A percentile compares a stretch with the other conserved stretches of the same genome.
These are phyloP conservation scores for Xanthoconium stramineum DNA, from an alignment of 768 basidiomycete species.

Conservation along the genomic window DNA sequence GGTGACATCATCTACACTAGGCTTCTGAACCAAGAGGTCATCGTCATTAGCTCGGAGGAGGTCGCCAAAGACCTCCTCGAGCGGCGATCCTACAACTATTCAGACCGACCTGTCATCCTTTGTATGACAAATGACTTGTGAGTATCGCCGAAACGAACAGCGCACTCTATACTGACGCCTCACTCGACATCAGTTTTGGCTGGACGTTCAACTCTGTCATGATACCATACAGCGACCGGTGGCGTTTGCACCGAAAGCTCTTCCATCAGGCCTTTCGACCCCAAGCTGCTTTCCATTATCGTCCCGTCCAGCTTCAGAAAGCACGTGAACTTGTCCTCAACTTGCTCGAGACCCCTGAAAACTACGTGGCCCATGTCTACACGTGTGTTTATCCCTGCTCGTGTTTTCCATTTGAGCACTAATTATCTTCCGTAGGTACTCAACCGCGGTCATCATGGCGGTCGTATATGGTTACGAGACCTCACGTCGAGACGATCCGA, in stretches of 20 bases:
- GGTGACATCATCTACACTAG: constrained; percentile 39
- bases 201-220: constrained; percentile 30
- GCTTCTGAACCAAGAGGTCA: constrained; percentile 34
- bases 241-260: constrained; percentile 29
- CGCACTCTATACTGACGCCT: neutral
- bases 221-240: constrained; percentile 26
- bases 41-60: constrained; percentile 41
- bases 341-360: constrained; percentile 20
- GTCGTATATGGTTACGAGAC: constrained; percentile 31
- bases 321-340: constrained; percentile 25
- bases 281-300: constrained; percentile 19
- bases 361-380: constrained; percentile 20
- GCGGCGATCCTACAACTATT: constrained; percentile 42
- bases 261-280: constrained; percentile 29
- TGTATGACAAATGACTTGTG: constrained; percentile 31
- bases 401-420: neutral
- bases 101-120: constrained; percentile 37
- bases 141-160: neutral
- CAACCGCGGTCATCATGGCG: constrained; percentile 29
- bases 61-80: constrained; percentile 43
- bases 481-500: constrained; percentile 23
- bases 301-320: constrained; percentile 23
- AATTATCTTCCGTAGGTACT: constrained; percentile 14
- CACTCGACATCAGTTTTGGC: constrained; percentile 19
- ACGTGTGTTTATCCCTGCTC: constrained; percentile 16